These are phyloP conservation scores for Colletotrichum sidae DNA, from an alignment of 2,329 filamentous ascomycete genomes.

Conservation along the genomic window DNA sequence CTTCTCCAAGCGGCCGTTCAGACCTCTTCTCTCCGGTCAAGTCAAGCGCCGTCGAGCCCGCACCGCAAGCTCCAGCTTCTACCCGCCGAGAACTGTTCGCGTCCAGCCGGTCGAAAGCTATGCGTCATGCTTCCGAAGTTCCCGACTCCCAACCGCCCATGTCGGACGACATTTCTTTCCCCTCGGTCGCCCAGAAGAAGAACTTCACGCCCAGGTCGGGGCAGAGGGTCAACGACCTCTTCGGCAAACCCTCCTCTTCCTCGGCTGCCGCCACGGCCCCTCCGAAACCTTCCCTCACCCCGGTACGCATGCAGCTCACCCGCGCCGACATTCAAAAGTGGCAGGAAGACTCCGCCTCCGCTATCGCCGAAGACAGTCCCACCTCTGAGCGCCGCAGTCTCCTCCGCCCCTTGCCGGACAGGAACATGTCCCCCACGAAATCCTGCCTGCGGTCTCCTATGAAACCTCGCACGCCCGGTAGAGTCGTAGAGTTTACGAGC, in stretches of 20 bases:
- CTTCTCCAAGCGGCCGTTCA: conserved; percentile 45
- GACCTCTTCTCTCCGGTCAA: conserved; percentile 52
- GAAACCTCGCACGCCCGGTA: conserved; percentile 68
- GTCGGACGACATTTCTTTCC: conserved; percentile 47
- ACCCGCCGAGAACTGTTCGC: conserved; percentile 26
- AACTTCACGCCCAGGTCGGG: conserved; percentile 60
- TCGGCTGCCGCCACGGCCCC: conserved; percentile 35
- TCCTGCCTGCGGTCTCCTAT: conserved; percentile 68
- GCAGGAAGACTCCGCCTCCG: conserved; percentile 53
- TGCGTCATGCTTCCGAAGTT: conserved; percentile 30
- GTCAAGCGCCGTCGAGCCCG: conserved; percentile 17
- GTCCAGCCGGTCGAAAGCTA: conserved; percentile 4
- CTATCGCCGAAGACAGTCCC: conserved; percentile 51
- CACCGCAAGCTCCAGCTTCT: not conserved
- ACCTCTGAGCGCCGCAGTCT: conserved; percentile 47
- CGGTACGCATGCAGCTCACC: conserved; percentile 55
- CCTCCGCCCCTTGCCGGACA: conserved; percentile 61
- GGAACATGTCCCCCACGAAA: conserved; percentile 66
- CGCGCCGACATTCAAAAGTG: conserved; percentile 55
- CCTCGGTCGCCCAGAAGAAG: conserved; percentile 57
- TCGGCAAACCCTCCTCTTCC: conserved; percentile 44
- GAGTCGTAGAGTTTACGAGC: conserved; percentile 69
- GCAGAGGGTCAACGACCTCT: conserved; percentile 51
- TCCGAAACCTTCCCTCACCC: conserved; percentile 45
- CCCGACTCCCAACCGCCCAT: conserved; percentile 44